phyloP scores from a whole-genome alignment of 495 filamentous ascomycete genomes.

The Pyrenula massariospora region DNA sequence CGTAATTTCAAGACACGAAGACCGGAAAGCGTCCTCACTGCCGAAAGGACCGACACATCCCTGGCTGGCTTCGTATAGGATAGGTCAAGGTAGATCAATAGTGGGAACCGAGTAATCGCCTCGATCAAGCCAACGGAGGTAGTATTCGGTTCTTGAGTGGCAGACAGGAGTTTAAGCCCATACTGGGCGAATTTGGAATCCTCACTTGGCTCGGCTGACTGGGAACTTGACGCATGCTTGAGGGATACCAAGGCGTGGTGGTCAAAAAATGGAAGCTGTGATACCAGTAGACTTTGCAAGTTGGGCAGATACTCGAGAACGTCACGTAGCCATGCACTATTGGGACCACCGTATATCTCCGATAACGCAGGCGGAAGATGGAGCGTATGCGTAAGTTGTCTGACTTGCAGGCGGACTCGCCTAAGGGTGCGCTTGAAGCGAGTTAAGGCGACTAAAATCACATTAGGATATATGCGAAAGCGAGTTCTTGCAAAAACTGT shows the following conservation, averaged over 20 bases:
- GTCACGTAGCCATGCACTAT: conserved; percentile 49
- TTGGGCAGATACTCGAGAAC: conserved; percentile 47
- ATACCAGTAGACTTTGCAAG: conserved; percentile 50
- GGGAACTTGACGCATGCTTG: conserved; percentile 13
- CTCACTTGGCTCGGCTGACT: conserved; percentile 12
- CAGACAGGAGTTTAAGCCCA: conserved; percentile 42
- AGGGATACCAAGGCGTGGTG: conserved; percentile 46
- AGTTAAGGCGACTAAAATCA: conserved; percentile 42
- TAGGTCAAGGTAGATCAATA: conserved; percentile 47
- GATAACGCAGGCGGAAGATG: conserved; percentile 56
- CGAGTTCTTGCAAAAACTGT: no score
- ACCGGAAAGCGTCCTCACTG: conserved; percentile 27
- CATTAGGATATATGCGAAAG: not conserved
- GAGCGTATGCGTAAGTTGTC: conserved; percentile 49
- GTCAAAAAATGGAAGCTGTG: conserved; percentile 52
- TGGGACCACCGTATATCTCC: conserved; percentile 53
- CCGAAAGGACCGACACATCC: conserved; percentile 35
- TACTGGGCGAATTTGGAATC: conserved; percentile 13
- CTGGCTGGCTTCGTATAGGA: conserved; percentile 46
- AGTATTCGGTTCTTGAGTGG: conserved; percentile 44
- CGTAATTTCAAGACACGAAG: conserved; percentile 50
- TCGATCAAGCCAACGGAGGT: conserved; percentile 41
- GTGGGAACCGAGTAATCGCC: conserved; percentile 39
- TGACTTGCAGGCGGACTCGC: conserved; percentile 39
- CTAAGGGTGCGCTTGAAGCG: conserved; percentile 48